These are phyloP conservation scores for Lavandula angustifolia DNA, from an alignment of 257 asterid species.

Conservation along the genomic window DNA sequence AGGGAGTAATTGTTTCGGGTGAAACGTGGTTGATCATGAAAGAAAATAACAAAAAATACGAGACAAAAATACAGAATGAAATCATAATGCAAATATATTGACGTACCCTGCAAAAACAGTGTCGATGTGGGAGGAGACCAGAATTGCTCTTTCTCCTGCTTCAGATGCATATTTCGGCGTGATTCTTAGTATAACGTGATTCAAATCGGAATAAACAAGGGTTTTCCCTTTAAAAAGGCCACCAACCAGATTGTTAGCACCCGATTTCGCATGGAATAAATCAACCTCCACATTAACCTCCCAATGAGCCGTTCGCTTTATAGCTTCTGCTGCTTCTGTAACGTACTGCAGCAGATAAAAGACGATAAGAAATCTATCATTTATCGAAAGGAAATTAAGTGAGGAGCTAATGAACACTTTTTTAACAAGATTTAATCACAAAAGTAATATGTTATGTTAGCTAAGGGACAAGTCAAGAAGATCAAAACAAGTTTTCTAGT, in stretches of 20 bases:
- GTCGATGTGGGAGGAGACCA: slow-evolving; percentile 94
- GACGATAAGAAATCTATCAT: slow-evolving; percentile 1
- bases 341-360: slow-evolving; percentile 66
- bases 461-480: not conserved
- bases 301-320: slow-evolving; percentile 81
- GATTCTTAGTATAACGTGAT: slow-evolving; percentile 76
- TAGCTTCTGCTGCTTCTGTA: slow-evolving; percentile 53
- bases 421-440: not conserved
- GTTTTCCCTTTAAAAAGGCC: slow-evolving; percentile 86
- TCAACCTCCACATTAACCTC: slow-evolving; percentile 91
- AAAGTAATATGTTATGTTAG: not conserved
- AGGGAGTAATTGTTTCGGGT: not conserved
- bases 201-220: slow-evolving; percentile 88
- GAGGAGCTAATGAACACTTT: no score
- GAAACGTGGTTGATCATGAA: slow-evolving; percentile 2
- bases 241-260: slow-evolving; percentile 70
- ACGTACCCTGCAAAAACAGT: slow-evolving; percentile 75
- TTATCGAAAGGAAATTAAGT: not conserved
- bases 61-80: slow-evolving; percentile 6
- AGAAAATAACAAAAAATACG: slow-evolving; percentile 1
- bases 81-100: slow-evolving; percentile 27
- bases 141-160: slow-evolving; percentile 84
- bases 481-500: not conserved
- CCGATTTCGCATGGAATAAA: slow-evolving; percentile 67
- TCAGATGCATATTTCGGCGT: slow-evolving; percentile 76